These are phyloP conservation scores for Diaporthe sp. DNA, from an alignment of 2,329 filamentous ascomycete species.

Conservation along the genomic window DNA sequence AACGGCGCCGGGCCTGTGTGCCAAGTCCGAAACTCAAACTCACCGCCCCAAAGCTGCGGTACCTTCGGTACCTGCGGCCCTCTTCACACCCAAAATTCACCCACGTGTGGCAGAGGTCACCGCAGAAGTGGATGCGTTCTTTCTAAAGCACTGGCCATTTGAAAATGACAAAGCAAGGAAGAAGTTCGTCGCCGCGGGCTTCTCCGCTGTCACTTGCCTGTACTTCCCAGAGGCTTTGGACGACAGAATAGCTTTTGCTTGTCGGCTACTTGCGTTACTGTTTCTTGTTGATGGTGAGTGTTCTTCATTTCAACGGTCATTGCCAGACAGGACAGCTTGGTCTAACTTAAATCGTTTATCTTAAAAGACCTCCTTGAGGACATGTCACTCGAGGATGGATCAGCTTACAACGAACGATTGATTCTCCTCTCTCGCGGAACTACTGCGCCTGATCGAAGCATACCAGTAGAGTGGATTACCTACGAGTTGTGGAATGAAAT, in stretches of 20 bases:
- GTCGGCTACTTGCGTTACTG: slow-evolving; percentile 50
- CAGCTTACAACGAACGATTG: slow-evolving; percentile 49
- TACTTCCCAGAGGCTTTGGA: slow-evolving; percentile 50
- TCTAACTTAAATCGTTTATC: background rate
- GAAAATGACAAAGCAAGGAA: slow-evolving; percentile 41
- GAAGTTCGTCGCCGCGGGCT: slow-evolving; percentile 48
- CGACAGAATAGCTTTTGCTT: slow-evolving; percentile 51
- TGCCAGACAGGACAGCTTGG: background rate
- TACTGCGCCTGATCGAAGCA: slow-evolving; percentile 42
- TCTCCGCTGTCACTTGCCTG: slow-evolving; percentile 49
- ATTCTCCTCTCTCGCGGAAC: slow-evolving; percentile 48
- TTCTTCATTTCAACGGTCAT: background rate
- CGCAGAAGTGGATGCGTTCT: slow-evolving; percentile 50
- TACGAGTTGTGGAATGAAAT: slow-evolving; percentile 54
- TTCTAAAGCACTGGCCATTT: slow-evolving; percentile 52
- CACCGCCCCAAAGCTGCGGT: background rate
- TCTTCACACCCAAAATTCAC: background rate
- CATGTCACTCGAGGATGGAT: slow-evolving; percentile 52
- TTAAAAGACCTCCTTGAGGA: slow-evolving; percentile 51
- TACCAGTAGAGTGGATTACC: slow-evolving; percentile 50
- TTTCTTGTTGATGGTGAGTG: slow-evolving; percentile 55
- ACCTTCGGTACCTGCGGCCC: background rate
- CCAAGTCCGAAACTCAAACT: background rate
- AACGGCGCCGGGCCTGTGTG: background rate
- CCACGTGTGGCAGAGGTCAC: slow-evolving; percentile 36